Base-by-base conservation (phyloP, 1,284 basidiomycete genomes). In the Moesziomyces parantarcticus region DNA sequence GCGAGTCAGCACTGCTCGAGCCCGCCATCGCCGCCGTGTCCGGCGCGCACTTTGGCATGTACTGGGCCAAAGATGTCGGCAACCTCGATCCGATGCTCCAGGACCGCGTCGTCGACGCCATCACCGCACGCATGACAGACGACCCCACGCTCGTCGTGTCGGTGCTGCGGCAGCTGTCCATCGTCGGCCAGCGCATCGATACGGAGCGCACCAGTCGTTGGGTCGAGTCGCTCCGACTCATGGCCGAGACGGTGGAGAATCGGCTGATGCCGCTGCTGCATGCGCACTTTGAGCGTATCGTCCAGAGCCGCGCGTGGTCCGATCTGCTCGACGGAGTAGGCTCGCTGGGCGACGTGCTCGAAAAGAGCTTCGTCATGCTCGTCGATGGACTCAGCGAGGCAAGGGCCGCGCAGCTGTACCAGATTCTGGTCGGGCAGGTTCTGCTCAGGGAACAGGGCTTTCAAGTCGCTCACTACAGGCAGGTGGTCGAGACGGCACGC, bases 21-120 rank as follows among this genome's bases (percentile, higher is more conserved):
- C 22, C 52, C 2, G 77, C 78, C 11, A 48, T 64, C 5, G 57
- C 45, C 11, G 76, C 79, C 5, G 60, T 80, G 7, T 65, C 61
- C 10, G 79, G 78, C 0, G 21, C 50, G 3, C 47, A 79, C 45
- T 81, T 81, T 57, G 79, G 79, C 34, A 51, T 60, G 45, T 81
- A 75, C 47, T 81, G 79, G 79, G 59, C 60, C 32, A 76, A 77
- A 46, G 79, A 81, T 9, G 63, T 81, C 9, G 79, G 79, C 41
- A 71, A 67, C 20, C 74, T 81, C 42, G 70, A 78, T 41, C 54
- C 65, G 18, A 43, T 64, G 26, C 50, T 72, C 3, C 76, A 79
- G 41, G 63, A 67, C 32, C 47, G 58, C 10, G 54, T 81, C 29
- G 76, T 80, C 20, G 63, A 66, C 25, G 41, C 58, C 21, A 48